A percentile compares a stretch with the other conserved stretches of the same genome.
These are phyloP conservation scores for Huntiella savannae DNA, from an alignment of 2,329 filamentous ascomycete genomes.

Conservation along the genomic window DNA sequence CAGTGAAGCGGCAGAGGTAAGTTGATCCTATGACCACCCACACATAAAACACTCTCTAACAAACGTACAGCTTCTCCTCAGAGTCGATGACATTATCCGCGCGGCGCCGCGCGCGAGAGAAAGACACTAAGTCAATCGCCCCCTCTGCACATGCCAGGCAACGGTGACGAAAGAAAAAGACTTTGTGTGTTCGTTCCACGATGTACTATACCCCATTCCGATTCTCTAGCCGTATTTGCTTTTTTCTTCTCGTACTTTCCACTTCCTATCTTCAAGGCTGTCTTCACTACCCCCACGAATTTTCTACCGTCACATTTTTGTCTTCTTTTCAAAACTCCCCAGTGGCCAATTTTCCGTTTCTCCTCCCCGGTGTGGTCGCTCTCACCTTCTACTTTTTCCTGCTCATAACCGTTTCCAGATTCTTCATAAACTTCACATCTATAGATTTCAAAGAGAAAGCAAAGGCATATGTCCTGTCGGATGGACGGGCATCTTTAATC, in stretches of 20 bases:
- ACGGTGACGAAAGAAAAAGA: slow-evolving; percentile 22
- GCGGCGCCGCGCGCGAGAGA: slow-evolving; percentile 72
- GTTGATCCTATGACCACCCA: slow-evolving; percentile 15
- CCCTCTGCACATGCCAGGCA: slow-evolving; percentile 8
- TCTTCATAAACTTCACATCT: slow-evolving; percentile 4
- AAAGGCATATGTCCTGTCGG: not conserved
- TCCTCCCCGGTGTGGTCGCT: not conserved
- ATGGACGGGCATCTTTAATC: too few relatives aligned
- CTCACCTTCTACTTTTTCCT: not conserved
- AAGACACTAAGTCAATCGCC: slow-evolving; percentile 35
- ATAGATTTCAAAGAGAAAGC: slow-evolving; percentile 11
- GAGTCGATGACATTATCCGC: slow-evolving; percentile 96
- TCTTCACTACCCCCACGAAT: too few relatives aligned
- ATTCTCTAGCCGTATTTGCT: not conserved
- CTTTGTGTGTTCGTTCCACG: not conserved
- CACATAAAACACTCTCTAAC: slow-evolving; percentile 13
- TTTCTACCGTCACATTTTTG: too few relatives aligned
- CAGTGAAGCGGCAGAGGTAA: slow-evolving; percentile 87
- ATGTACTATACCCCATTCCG: slow-evolving; percentile 2
- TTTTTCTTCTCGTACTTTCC: not conserved
- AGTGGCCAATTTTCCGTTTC: not conserved
- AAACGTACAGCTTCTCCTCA: slow-evolving; percentile 51
- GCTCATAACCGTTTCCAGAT: not conserved
- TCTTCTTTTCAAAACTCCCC: not conserved
- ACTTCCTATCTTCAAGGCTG: not conserved